phyloP scores from a whole-genome alignment of 805 yeast genomes.

The Wickerhamiella siamensis region DNA sequence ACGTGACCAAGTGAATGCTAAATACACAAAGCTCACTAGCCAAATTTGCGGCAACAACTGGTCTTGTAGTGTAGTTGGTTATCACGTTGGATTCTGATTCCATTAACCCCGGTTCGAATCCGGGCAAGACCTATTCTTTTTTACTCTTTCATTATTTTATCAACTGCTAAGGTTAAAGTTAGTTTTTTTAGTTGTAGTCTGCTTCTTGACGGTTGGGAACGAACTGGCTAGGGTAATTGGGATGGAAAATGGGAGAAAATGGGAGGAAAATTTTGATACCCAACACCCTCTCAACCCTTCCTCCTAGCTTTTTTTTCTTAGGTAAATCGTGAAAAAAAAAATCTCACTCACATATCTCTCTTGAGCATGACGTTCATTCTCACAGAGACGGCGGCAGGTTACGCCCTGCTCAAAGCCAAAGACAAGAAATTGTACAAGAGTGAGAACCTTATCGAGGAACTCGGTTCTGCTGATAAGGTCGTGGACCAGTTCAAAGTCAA shows the following conservation, averaged over 20 bases:
- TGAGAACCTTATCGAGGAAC: slow-evolving; percentile 54
- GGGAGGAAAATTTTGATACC: neutral
- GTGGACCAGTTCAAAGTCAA: slow-evolving; percentile 83
- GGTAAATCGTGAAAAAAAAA: slow-evolving; percentile 6
- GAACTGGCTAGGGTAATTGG: no score
- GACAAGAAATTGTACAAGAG: slow-evolving; percentile 95
- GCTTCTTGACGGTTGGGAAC: no score
- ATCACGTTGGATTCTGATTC: slow-evolving; percentile 23
- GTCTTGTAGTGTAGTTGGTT: slow-evolving; percentile 18
- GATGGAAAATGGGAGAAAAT: neutral
- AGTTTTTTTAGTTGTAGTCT: no score
- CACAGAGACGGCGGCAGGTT: slow-evolving; percentile 98
- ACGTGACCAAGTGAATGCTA: neutral
- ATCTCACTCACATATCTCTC: slow-evolving; percentile 6
- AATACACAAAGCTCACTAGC: neutral
- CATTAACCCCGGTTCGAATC: slow-evolving; percentile 28
- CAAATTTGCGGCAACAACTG: slow-evolving; percentile 1
- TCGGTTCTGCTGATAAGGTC: slow-evolving; percentile 72
- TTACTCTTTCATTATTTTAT: neutral
- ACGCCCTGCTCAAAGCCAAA: slow-evolving; percentile 91
- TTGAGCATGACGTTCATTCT: slow-evolving; percentile 35
- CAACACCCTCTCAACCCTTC: neutral
- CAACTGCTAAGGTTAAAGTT: no score
- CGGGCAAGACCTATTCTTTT: slow-evolving; percentile 24
- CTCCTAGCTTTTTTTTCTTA: neutral